These are phyloP conservation scores for Mucor ambiguus DNA, from an alignment of 371 early-diverging fungal genomes.

Conservation along the genomic window DNA sequence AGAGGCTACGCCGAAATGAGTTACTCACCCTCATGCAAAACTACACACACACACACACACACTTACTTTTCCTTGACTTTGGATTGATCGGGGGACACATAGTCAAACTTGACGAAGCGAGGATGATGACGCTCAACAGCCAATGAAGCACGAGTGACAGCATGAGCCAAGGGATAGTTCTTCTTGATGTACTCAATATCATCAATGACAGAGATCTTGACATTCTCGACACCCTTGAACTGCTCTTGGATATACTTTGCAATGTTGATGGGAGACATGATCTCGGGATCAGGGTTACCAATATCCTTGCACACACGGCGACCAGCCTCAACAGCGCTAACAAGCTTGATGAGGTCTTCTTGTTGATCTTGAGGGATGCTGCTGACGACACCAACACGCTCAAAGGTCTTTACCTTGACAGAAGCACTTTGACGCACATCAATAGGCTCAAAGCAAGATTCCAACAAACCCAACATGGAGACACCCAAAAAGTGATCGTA, in stretches of 20 bases:
- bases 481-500: conserved; percentile 75
- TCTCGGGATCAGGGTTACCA: conserved; percentile 85
- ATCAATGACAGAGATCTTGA: conserved; percentile 66
- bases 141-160: conserved; percentile 80
- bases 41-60: too few species aligned
- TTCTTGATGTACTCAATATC: conserved; percentile 69
- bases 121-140: conserved; percentile 78
- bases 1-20: conserved; percentile 51
- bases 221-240: conserved; percentile 45
- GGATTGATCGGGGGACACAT: conserved; percentile 72
- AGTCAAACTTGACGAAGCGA: conserved; percentile 79
- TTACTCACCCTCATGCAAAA: not conserved
- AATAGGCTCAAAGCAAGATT: conserved; percentile 75
- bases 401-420: conserved; percentile 48
- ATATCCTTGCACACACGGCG: conserved; percentile 77
- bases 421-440: conserved; percentile 77
- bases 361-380: conserved; percentile 31
- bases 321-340: conserved; percentile 76
- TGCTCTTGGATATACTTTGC: conserved; percentile 71
- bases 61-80: conserved; percentile 83
- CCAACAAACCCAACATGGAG: conserved; percentile 72
- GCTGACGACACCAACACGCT: conserved; percentile 53
- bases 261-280: conserved; percentile 81
- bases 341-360: conserved; percentile 37
- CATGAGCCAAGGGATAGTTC: conserved; percentile 81